Percentiles rank a stretch among this genome's conserved stretches.
phyloP scores from a whole-genome alignment of 331 rosid species.

The Telfairia occidentalis region DNA sequence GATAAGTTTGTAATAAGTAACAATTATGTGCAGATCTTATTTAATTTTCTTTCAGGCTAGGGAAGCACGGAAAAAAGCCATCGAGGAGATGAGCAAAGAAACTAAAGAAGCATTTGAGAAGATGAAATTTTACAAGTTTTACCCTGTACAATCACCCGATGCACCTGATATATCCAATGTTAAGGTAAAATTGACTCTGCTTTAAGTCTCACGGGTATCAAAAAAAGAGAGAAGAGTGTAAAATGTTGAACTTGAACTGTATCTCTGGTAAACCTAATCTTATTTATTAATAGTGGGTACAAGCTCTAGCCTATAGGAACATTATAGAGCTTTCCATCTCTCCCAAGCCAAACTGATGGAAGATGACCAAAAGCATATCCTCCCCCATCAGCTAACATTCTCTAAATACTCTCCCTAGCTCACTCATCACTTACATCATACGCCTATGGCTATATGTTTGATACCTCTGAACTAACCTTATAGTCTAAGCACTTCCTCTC shows the following conservation, averaged over 20 bases:
- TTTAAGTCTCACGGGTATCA: not conserved
- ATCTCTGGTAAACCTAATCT: not conserved
- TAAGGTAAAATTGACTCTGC: conserved; percentile 34
- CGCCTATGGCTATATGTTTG: not conserved
- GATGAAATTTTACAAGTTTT: conserved; percentile 78
- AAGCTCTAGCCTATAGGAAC: not conserved
- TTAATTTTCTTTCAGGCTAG: conserved; percentile 36
- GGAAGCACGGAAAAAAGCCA: conserved; percentile 63
- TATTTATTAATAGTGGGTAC: not conserved
- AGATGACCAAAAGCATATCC: not conserved
- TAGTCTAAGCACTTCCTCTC: not conserved
- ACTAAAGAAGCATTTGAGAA: conserved; percentile 55
- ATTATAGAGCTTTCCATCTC: not conserved
- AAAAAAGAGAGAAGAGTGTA: not conserved
- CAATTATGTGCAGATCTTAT: not conserved
- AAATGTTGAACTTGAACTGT: not conserved
- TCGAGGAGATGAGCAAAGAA: conserved; percentile 69
- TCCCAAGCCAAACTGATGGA: not conserved
- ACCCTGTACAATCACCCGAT: conserved; percentile 62
- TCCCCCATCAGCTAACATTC: not conserved
- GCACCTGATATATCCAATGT: conserved; percentile 63
- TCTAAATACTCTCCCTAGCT: not conserved
- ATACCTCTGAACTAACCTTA: not conserved
- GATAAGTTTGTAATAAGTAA: not conserved
- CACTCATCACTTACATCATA: not conserved